These are phyloP conservation scores for Vitis hybrid DNA, from an alignment of 177 flowering plant species.

Conservation along the genomic window DNA sequence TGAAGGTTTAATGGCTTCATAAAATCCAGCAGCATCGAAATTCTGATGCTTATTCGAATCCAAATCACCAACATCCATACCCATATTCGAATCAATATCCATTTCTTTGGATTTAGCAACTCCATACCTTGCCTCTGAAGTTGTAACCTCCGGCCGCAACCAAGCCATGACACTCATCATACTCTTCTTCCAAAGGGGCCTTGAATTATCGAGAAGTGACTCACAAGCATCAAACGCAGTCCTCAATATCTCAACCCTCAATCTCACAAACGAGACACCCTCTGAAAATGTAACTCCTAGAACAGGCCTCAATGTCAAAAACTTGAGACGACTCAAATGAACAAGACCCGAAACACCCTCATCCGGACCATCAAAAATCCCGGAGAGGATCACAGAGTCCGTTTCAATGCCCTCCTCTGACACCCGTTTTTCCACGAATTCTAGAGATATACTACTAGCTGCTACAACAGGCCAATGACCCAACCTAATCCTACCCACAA, in stretches of 20 bases:
- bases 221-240: conserved; percentile 70
- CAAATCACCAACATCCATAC: conserved; percentile 13
- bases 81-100: conserved; percentile 24
- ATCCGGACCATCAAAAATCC: conserved; percentile 77
- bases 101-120: conserved; percentile 15
- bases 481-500: conserved; percentile 41
- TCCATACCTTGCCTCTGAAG: conserved; percentile 69
- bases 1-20: conserved; percentile 90
- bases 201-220: conserved; percentile 57
- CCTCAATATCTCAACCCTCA: conserved; percentile 70
- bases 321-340: conserved; percentile 62
- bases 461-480: conserved; percentile 82
- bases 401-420: conserved; percentile 25
- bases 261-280: conserved; percentile 32
- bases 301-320: conserved; percentile 63
- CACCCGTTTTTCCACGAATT: conserved; percentile 32
- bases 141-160: conserved; percentile 80
- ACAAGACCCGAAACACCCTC: conserved; percentile 80
- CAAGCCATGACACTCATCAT: conserved; percentile 89
- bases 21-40: conserved; percentile 72
- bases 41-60: conserved; percentile 25
- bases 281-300: conserved; percentile 29
- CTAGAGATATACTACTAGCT: conserved; percentile 41
- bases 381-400: conserved; percentile 45
- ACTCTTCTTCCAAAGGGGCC: conserved; percentile 79